Base-by-base conservation (phyloP, 306 rosid species). In the Myrica gale region DNA sequence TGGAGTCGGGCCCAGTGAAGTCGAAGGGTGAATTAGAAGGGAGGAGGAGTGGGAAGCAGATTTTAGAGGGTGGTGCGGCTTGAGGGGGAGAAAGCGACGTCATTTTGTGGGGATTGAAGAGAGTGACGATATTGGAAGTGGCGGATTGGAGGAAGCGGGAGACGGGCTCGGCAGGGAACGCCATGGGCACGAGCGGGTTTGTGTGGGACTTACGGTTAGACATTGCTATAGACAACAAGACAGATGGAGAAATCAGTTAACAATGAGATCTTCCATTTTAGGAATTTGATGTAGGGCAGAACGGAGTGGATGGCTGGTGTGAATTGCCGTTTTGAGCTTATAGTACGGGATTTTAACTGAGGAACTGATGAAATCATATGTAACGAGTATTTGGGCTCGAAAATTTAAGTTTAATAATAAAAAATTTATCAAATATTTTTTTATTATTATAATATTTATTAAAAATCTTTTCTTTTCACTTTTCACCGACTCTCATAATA, bases 111-210 rank as follows among this genome's bases (percentile, higher is more conserved):
- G 74, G 61, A 21, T 83, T 61, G 84, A 93, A 80, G 78, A 90
- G 81, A 32, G 93, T 85, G 68, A 58, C 76, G 72, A 92, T 73
- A 75, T 83, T 90, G 77, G 91, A 78, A 45, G 96, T 60, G 21
- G 97, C 72, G 75, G 89, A 89, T 51, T 88, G 88, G 44, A 89
- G 78, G 80, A 91, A 76, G 50, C 80, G 54, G 79, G 89, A 65
- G 46, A 90, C 39, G 90, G 82, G 89, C 57, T 80, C 71, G 57
- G 68, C 42, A 23, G 66, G 16, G 70, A 44, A 66, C 3, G 70
- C 70, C 70, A 54, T 75, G 77, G 58, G 21, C 11, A 56, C 48
- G 50, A 1, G 57, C 19, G 53, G 20, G 77, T 32, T 3, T 23
- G 32, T 66, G 4, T 41, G 5, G 52, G 47, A 16, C 4, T 58